Evolutionary conservation across 2,329 filamentous ascomycete species (phyloP).

Genomic region (Phialophora verrucosa): DNA sequence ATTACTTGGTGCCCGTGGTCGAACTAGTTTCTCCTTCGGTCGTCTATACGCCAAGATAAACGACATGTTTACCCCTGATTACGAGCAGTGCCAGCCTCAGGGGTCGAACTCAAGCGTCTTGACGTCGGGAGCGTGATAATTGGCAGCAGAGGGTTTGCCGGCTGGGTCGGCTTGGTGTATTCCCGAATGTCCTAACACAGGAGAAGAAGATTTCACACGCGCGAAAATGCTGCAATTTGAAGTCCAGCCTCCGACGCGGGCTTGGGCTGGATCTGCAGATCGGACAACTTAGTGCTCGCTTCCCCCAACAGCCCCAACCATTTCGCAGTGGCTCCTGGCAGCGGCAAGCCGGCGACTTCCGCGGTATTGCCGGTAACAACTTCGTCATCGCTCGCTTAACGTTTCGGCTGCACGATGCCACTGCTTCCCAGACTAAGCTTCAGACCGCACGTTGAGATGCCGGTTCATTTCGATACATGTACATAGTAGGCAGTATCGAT

Average conservation of each 20-base stretch:
- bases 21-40: conserved; percentile 31
- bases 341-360: neutral
- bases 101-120: neutral
- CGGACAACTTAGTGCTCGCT: neutral
- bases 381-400: neutral
- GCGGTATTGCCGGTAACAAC: neutral
- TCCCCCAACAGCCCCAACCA: neutral
- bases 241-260: conserved; percentile 3
- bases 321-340: neutral
- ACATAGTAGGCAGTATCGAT: neutral
- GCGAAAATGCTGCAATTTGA: conserved; percentile 19
- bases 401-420: neutral
- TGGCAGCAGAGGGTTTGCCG: neutral
- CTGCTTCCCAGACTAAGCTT: neutral
- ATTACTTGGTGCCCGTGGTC: conserved; percentile 26
- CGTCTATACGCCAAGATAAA: conserved; percentile 37
- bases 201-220: conserved; percentile 6
- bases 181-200: neutral
- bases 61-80: conserved; percentile 21
- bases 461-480: neutral
- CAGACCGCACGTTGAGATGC: neutral
- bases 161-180: neutral
- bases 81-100: neutral
- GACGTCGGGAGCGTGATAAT: neutral
- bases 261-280: conserved; percentile 15